phyloP scores from a whole-genome alignment of 352 stramenopile species.

The Plasmopara muralis region DNA sequence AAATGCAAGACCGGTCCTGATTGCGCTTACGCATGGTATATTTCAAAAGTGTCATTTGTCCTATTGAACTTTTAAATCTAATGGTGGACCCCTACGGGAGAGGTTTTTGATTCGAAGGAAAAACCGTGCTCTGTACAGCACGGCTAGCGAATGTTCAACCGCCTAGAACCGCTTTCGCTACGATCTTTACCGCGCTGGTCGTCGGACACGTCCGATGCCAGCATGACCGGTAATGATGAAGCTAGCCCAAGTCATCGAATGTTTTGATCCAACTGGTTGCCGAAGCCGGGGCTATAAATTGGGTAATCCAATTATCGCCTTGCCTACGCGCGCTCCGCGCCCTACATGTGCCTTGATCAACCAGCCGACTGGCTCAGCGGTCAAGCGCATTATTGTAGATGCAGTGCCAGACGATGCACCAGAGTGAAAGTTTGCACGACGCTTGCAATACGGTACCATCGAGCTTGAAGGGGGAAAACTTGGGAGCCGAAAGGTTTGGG shows the following conservation, averaged over 20 bases:
- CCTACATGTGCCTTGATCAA: no score
- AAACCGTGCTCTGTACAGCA: neutral
- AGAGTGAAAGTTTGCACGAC: neutral
- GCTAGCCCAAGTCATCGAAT: neutral
- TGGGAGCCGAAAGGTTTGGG: neutral
- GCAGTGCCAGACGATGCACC: neutral
- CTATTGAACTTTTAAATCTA: neutral
- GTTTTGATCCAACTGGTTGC: neutral
- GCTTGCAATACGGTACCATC: conserved; percentile 1
- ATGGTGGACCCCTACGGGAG: neutral
- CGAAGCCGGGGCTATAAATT: neutral
- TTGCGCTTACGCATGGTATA: neutral
- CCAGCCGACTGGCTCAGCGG: no score
- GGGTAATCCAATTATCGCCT: no score
- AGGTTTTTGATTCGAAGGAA: neutral
- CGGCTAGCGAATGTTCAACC: neutral
- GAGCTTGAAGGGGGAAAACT: neutral
- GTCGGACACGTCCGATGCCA: no score
- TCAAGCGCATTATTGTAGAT: neutral
- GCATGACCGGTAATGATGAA: neutral
- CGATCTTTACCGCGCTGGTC: neutral
- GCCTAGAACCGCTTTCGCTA: neutral
- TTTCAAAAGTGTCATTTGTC: neutral
- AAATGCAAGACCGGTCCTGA: neutral
- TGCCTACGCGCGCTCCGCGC: no score